Percentiles rank a stretch among this genome's conserved stretches.
These are phyloP conservation scores for Pilaira anomala DNA, from an alignment of 192 early-diverging fungal species.

Conservation along the genomic window DNA sequence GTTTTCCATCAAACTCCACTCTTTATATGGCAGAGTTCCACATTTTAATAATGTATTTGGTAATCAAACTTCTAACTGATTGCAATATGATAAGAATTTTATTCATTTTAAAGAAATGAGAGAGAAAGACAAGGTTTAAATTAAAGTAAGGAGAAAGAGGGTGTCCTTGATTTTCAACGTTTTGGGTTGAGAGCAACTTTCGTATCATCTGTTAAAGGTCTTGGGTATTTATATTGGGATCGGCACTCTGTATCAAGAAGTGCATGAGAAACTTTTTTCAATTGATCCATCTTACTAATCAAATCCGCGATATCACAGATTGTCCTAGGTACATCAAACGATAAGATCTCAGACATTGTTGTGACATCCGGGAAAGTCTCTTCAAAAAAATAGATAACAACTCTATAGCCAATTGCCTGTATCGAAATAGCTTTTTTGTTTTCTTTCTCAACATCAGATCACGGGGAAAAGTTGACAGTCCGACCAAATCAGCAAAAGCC, in stretches of 20 bases:
- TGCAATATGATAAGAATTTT: neutral
- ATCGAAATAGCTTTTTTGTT: conserved; percentile 6
- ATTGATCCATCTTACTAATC: conserved; percentile 8
- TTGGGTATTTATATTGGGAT: too few species aligned
- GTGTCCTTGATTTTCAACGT: neutral
- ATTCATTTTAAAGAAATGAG: conserved; percentile 3
- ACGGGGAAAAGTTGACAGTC: neutral
- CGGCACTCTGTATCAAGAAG: neutral
- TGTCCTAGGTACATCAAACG: conserved; percentile 3
- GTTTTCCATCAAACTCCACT: too few species aligned
- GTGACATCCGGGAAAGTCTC: neutral
- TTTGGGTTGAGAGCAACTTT: conserved; percentile 6
- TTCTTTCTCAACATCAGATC: conserved; percentile 7
- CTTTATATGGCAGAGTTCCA: too few species aligned
- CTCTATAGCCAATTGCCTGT: conserved; percentile 5
- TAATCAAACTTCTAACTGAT: too few species aligned
- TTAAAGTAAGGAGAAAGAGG: conserved; percentile 1
- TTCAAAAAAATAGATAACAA: conserved; percentile 5
- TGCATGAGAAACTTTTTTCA: neutral
- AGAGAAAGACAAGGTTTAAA: conserved; percentile 5
- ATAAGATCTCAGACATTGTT: neutral
- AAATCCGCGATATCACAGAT: neutral
- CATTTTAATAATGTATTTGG: too few species aligned
- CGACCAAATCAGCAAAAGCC: conserved; percentile 11
- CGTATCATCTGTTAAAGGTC: neutral